These are phyloP conservation scores for Vanderwaltozyma tropicalis DNA, from an alignment of 805 yeast species.

Conservation along the genomic window DNA sequence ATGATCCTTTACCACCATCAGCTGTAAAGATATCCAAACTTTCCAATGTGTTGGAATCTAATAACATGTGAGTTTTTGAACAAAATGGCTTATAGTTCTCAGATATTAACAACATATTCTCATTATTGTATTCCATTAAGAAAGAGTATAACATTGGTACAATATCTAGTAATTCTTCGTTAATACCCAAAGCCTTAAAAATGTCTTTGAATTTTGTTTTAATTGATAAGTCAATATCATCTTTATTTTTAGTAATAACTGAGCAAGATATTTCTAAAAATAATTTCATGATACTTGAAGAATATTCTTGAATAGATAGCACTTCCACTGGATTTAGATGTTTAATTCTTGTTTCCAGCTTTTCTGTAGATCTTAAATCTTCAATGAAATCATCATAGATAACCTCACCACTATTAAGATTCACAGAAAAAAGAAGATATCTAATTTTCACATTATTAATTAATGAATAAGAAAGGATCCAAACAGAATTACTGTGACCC, in stretches of 20 bases:
- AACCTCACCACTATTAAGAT: constrained; percentile 69
- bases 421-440: constrained; percentile 36
- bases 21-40: constrained; percentile 73
- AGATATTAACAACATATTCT: constrained; percentile 41
- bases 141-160: constrained; percentile 40
- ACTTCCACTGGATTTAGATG: constrained; percentile 75
- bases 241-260: constrained; percentile 3
- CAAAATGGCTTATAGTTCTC: constrained; percentile 43
- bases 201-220: background rate
- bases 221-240: constrained; percentile 1
- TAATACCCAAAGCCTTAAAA: background rate
- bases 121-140: constrained; percentile 53
- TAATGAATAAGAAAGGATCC: constrained; percentile 16
- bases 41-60: constrained; percentile 54
- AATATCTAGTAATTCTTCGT: background rate
- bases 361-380: constrained; percentile 37
- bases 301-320: constrained; percentile 22
- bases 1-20: constrained; percentile 48
- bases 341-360: constrained; percentile 61
- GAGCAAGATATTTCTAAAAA: constrained; percentile 11
- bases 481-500: constrained; percentile 23
- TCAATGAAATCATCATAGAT: constrained; percentile 64
- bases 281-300: constrained; percentile 28
- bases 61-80: constrained; percentile 35
- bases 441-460: constrained; percentile 16